These are phyloP conservation scores for Ophiocordyceps camponoti-floridani DNA, from an alignment of 2,329 filamentous ascomycete species.

Conservation along the genomic window DNA sequence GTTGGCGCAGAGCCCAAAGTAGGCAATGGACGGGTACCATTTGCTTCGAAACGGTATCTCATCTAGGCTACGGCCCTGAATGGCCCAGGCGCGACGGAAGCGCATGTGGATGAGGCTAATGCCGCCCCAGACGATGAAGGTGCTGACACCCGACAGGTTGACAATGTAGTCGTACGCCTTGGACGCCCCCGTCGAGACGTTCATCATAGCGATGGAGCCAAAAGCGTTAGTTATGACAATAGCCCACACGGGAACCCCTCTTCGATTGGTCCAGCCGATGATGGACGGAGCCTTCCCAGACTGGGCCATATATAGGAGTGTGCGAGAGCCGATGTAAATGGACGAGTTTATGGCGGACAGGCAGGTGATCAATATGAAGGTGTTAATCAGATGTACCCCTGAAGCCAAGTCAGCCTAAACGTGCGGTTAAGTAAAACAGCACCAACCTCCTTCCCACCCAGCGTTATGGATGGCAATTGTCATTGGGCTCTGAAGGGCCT, in stretches of 20 bases:
- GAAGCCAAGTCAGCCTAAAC: neutral
- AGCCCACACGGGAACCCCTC: slow-evolving; percentile 42
- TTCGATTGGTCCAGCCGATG: slow-evolving; percentile 46
- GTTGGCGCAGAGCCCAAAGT: slow-evolving; percentile 38
- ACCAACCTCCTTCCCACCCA: slow-evolving; percentile 46
- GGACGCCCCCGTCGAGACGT: slow-evolving; percentile 46
- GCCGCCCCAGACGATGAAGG: slow-evolving; percentile 53
- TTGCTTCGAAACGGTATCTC: slow-evolving; percentile 38
- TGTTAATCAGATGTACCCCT: slow-evolving; percentile 57
- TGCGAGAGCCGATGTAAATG: slow-evolving; percentile 62
- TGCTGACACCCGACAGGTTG: slow-evolving; percentile 51
- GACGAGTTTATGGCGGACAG: slow-evolving; percentile 56
- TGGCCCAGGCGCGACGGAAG: slow-evolving; percentile 45
- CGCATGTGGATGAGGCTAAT: slow-evolving; percentile 57
- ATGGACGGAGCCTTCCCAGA: slow-evolving; percentile 53
- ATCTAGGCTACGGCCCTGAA: slow-evolving; percentile 34
- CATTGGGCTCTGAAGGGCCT: slow-evolving; percentile 54
- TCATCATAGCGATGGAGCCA: slow-evolving; percentile 59
- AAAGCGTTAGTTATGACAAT: slow-evolving; percentile 54
- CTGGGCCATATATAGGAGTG: slow-evolving; percentile 59
- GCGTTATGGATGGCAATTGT: slow-evolving; percentile 58
- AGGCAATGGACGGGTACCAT: slow-evolving; percentile 39
- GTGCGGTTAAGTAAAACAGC: neutral
- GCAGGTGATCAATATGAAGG: slow-evolving; percentile 57
- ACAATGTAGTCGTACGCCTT: slow-evolving; percentile 52